Conservation (phyloP, 108 stramenopile species). For the Cylindrotheca closterium region DNA sequence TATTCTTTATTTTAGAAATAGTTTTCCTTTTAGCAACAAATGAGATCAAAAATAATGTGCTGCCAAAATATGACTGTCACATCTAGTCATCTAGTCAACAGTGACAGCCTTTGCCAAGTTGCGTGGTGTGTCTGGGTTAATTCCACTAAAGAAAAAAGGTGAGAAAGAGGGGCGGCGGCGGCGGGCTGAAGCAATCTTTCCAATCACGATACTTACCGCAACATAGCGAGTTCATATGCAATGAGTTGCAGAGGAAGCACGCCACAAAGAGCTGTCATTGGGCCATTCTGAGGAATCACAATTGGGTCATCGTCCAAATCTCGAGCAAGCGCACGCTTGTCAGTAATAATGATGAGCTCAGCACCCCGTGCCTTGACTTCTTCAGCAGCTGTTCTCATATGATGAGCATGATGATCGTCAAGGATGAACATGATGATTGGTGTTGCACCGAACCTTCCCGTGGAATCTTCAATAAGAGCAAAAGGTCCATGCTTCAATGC, state of each 20-base stretch:
- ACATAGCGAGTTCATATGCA: conserved; percentile 96
- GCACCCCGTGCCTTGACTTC: conserved; percentile 98
- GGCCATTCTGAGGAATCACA: conserved; percentile 95
- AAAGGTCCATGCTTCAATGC: conserved; percentile 99
- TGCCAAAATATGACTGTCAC: neutral
- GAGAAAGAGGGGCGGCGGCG: conserved; percentile 4
- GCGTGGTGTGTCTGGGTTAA: conserved; percentile 97
- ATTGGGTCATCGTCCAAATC: conserved; percentile 89
- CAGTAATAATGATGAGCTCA: conserved; percentile 95
- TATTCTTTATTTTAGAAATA: too few relatives aligned
- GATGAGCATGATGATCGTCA: conserved; percentile 95
- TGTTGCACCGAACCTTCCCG: conserved; percentile 93
- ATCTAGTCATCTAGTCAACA: conserved; percentile 74
- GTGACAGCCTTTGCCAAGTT: conserved; percentile 99
- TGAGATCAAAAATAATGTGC: too few relatives aligned
- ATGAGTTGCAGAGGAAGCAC: conserved; percentile 95
- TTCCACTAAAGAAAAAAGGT: conserved; percentile 57
- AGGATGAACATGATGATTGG: conserved; percentile 98
- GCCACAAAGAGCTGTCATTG: conserved; percentile 94
- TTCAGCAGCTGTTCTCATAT: conserved; percentile 93
- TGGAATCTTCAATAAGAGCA: conserved; percentile 92
- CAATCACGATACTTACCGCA: conserved; percentile 49
- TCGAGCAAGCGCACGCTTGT: conserved; percentile 76
- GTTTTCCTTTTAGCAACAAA: too few relatives aligned
- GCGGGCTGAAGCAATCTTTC: neutral